Evolutionary conservation across 2,329 filamentous ascomycete genomes (phyloP), one percentile per base, ranked within the genome.

Genomic region (Pezicula rhizophila): DNA sequence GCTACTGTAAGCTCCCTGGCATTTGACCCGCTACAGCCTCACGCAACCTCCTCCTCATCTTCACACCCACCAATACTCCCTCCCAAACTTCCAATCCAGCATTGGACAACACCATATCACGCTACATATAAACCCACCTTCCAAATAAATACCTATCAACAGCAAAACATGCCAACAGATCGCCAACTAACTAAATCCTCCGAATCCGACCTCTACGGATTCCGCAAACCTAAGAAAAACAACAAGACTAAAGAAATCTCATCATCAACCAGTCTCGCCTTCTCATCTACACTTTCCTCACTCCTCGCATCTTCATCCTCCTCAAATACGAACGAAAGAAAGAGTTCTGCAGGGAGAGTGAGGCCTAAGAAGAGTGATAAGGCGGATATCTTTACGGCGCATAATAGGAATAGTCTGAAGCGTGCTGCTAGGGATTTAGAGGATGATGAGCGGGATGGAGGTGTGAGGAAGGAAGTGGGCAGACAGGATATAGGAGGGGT

Each of bases 241-340:
- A 64, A 71, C 59, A 76, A 79, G 56, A 23, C 23, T 4, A 84
- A 82, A 62, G 82, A 86, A 60, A 79, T 88, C 49, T 80, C 82
- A 15, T 80, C 90, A 15, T 85, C 82, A 15, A 82, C 80, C 45
- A 85, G 82, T 40, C 80, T 96, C 47, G 83, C 89, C 64, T 97
- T 99, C 71, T 83, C 87, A n/a, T 88, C 89, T 10, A 87, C 93
- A 56, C 80, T 97, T 54, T 85, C 87, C 58, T 87, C 84, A 41
- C 81, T 96, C 48, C 89, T 96, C 69, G 74, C 84, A 47, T 66
- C 70, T n/a, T 67, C 70, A n/a, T 68, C 66, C 50, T 54, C 54
- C 20, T 53, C 70, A 54, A 68, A 26, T n/a, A 45, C 53, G 67
- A 57, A 70, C 14, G 40, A 42, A 15, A 25, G 25, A 12, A 59